phyloP scores from a whole-genome alignment of 1,284 basidiomycete species.

The Filobasidium uniguttulatum region DNA sequence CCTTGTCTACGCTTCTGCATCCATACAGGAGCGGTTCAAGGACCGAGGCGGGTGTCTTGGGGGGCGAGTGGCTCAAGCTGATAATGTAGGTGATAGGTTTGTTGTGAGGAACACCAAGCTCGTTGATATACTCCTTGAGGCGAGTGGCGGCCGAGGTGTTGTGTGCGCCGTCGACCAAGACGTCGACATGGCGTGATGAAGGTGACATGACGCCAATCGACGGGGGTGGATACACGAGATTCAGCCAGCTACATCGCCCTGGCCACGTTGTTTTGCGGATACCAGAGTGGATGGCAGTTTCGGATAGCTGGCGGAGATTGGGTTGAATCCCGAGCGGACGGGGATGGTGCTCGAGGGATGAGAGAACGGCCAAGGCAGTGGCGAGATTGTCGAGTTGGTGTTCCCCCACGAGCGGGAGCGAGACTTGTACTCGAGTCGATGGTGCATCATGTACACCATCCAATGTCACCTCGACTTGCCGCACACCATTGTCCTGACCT shows the following conservation, averaged over 20 bases:
- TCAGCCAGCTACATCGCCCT: slow-evolving; percentile 61
- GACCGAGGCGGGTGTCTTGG: slow-evolving; percentile 58
- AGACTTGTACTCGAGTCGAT: background rate
- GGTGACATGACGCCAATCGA: slow-evolving; percentile 20
- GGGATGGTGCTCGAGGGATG: slow-evolving; percentile 45
- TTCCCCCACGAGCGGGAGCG: slow-evolving; percentile 43
- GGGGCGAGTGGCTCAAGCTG: slow-evolving; percentile 63
- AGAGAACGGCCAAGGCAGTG: slow-evolving; percentile 53
- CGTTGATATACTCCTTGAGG: slow-evolving; percentile 56
- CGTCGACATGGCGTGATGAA: slow-evolving; percentile 14
- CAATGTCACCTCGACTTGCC: background rate
- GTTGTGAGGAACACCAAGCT: slow-evolving; percentile 31
- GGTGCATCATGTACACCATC: background rate
- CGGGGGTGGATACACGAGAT: slow-evolving; percentile 3
- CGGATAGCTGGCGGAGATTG: slow-evolving; percentile 37
- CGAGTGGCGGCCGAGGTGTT: slow-evolving; percentile 68
- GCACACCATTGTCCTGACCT: background rate
- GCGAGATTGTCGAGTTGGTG: slow-evolving; percentile 75
- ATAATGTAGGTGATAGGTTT: slow-evolving; percentile 50
- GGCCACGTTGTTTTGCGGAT: slow-evolving; percentile 56
- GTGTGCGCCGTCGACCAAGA: slow-evolving; percentile 89
- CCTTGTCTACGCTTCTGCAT: slow-evolving; percentile 23
- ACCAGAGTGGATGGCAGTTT: slow-evolving; percentile 45
- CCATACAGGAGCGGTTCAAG: slow-evolving; percentile 48
- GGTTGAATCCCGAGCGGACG: slow-evolving; percentile 29